These are phyloP conservation scores for Penicillium sp. DNA, from an alignment of 2,329 filamentous ascomycete species.

Conservation along the genomic window DNA sequence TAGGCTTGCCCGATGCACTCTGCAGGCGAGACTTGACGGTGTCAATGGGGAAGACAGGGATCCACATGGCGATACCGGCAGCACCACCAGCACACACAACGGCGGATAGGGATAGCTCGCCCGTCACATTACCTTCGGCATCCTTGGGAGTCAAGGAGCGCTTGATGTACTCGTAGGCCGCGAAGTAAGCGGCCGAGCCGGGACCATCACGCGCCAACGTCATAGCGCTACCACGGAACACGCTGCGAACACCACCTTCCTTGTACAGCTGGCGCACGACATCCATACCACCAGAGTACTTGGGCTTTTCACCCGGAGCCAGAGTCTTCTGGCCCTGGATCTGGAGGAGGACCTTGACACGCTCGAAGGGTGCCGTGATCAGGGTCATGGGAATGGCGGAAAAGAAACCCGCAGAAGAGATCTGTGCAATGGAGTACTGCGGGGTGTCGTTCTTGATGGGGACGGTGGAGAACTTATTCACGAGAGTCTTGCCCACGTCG, in stretches of 20 bases:
- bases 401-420: conserved; percentile 93
- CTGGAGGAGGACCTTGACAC: conserved; percentile 96
- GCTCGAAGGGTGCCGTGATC: conserved; percentile 98
- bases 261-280: conserved; percentile 91
- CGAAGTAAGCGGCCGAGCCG: conserved; percentile 92
- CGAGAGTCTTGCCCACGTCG: conserved; percentile 88
- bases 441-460: conserved; percentile 58
- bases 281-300: conserved; percentile 81
- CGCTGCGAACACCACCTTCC: conserved; percentile 83
- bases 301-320: conserved; percentile 84
- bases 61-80: conserved; percentile 98
- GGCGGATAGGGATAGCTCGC: conserved; percentile 75
- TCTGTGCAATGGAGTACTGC: conserved; percentile 77
- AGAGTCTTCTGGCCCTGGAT: conserved; percentile 90
- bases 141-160: conserved; percentile 79
- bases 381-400: conserved; percentile 95
- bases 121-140: conserved; percentile 67
- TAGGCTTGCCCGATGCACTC: conserved; percentile 81
- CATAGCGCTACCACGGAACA: conserved; percentile 87
- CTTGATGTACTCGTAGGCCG: conserved; percentile 96
- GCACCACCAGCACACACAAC: conserved; percentile 83
- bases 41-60: conserved; percentile 95
- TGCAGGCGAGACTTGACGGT: conserved; percentile 94
- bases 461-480: conserved; percentile 65
- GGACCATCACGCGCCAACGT: conserved; percentile 93